Base-by-base conservation (phyloP, 176 grass and related monocot genomes). In the Echinochloa phyllopogon region DNA sequence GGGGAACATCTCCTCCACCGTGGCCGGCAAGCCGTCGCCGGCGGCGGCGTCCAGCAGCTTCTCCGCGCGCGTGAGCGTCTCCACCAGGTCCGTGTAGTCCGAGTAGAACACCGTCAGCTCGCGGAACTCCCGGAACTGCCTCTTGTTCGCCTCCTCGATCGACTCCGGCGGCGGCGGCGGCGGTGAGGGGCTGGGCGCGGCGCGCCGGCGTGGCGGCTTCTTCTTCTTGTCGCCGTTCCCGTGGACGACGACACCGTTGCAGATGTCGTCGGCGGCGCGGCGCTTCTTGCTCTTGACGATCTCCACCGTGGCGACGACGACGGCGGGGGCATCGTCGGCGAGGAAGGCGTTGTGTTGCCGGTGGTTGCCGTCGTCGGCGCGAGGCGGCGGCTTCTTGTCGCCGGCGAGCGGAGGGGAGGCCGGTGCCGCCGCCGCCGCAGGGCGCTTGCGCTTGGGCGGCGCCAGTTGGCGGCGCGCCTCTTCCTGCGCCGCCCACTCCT, bases 1-100 rank as follows among this genome's bases (percentile, higher is more conserved):
- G 0, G 87, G 81, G 67, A 79, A 84, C 8, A 79, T 57, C 6
- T 20, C 75, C 47, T 55, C 58, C 57, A 83, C 6, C n/a, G 11
- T 12, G 3, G 5, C 3, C 4, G 12, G 13, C 24, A 4, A 0
- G 0, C 47, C 36, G 2, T 2, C 3, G 4, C 3, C 21, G 3
- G 37, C 13, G 24, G 0, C 5, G 20, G 4, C 3, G 15, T 14
- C 0, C 9, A 70, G 49, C 1, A 84, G 65, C 49, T 47, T 39
- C 10, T 38, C 29, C 25, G 10, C 29, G 11, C 82, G 75, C 2
- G 3, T 44, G 1, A 45, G 57, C 0, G 81, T 79, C 14, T 27
- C 20, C 9, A 39, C 38, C 67, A 88, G 75, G 6, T 39, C 38
- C 14, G 47, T 7, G 75, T 84, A 88, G 11, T 1, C 4, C 6